phyloP scores from a whole-genome alignment of 768 basidiomycete species.

The Floccularia luteovirens region DNA sequence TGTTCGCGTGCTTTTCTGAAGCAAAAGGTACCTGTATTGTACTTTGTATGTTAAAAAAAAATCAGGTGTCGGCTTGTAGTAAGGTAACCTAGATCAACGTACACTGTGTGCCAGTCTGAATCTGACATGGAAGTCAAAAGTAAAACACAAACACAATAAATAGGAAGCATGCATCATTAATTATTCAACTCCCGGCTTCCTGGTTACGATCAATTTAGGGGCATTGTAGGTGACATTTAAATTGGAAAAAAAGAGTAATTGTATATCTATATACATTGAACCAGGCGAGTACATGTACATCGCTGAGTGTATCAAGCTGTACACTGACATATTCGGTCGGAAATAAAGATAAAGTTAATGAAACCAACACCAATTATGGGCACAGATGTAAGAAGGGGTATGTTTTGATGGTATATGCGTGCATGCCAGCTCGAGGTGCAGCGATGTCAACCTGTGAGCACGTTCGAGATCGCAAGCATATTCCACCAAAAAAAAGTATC shows the following conservation, averaged over 20 bases:
- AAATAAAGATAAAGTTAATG: constrained; percentile 3
- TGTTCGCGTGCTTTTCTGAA: constrained; percentile 63
- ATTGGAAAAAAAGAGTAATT: no score
- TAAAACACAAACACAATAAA: not conserved
- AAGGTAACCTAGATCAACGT: constrained; percentile 2
- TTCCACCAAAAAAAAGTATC: not conserved
- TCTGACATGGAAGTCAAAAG: constrained; percentile 7
- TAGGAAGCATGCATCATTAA: not conserved
- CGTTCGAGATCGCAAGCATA: not conserved
- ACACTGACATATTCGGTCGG: not conserved
- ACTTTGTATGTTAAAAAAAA: constrained; percentile 21
- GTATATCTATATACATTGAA: no score
- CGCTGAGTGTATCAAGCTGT: not conserved
- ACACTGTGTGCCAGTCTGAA: constrained; percentile 18
- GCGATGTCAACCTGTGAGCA: not conserved
- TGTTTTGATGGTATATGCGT: not conserved
- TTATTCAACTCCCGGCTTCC: not conserved
- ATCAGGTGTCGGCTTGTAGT: not conserved
- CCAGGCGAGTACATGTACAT: no score
- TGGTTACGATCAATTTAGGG: not conserved
- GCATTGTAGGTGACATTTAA: no score
- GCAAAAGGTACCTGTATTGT: constrained; percentile 75
- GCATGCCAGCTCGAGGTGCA: not conserved
- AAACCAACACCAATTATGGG: constrained; percentile 4
- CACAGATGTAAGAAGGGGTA: not conserved